Evolutionary conservation across 1,284 basidiomycete species (phyloP).

Genomic region (Cutaneotrichosporon curvatum): DNA sequence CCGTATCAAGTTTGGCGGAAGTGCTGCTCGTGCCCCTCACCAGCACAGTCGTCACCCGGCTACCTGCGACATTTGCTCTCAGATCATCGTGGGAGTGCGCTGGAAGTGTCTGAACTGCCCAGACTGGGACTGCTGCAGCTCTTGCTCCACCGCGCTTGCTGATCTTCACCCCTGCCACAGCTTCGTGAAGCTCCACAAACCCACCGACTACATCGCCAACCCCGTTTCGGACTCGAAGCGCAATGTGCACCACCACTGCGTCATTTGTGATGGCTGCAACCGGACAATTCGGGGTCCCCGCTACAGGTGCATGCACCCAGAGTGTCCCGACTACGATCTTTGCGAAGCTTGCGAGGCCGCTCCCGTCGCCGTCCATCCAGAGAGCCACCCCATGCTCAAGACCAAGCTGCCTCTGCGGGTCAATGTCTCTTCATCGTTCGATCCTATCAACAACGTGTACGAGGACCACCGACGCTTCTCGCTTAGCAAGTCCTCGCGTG

Average conservation of each 20-base stretch:
- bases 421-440: constrained; percentile 27
- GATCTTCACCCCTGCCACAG: constrained; percentile 67
- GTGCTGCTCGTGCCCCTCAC: constrained; percentile 12
- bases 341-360: constrained; percentile 73
- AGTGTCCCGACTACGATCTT: constrained; percentile 75
- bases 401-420: constrained; percentile 51
- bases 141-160: constrained; percentile 61
- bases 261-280: constrained; percentile 43
- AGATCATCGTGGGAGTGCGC: constrained; percentile 38
- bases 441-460: constrained; percentile 17
- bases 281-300: constrained; percentile 31
- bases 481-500: too few species aligned
- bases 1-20: constrained; percentile 28
- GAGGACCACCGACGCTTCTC: constrained; percentile 14
- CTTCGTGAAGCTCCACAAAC: constrained; percentile 61
- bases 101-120: constrained; percentile 47
- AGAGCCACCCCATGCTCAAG: constrained; percentile 70
- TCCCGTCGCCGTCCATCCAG: constrained; percentile 68
- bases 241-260: constrained; percentile 29
- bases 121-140: constrained; percentile 54
- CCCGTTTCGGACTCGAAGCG: constrained; percentile 49
- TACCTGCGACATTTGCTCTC: constrained; percentile 38
- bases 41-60: constrained; percentile 29
- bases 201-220: constrained; percentile 48
- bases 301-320: constrained; percentile 65